Conservation (phyloP, 768 basidiomycete genomes). For the Auricularia sp. region DNA sequence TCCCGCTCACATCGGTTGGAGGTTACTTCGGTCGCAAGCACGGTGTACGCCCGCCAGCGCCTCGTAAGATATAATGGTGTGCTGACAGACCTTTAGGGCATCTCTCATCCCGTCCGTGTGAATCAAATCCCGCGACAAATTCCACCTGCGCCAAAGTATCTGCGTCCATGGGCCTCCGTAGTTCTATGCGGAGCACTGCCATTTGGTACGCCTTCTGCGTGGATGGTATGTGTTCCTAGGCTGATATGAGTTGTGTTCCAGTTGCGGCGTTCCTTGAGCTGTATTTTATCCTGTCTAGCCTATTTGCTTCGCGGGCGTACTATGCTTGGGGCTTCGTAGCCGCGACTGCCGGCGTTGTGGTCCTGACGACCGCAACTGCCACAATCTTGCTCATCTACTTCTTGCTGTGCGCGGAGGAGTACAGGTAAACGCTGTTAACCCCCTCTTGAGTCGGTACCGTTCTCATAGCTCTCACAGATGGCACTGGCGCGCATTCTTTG, state of each 20-base stretch:
- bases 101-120: conserved; percentile 78
- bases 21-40: conserved; percentile 80
- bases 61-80: not conserved
- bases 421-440: conserved; percentile 41
- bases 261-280: conserved; percentile 93
- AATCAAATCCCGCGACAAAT: conserved; percentile 96
- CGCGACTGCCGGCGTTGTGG: conserved; percentile 72
- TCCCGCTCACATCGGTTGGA: conserved; percentile 74
- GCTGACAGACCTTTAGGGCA: conserved; percentile 32
- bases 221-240: not conserved
- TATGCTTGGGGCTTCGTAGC: conserved; percentile 96
- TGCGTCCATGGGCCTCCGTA: conserved; percentile 65
- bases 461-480: conserved; percentile 41
- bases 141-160: conserved; percentile 76
- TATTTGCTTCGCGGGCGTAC: conserved; percentile 87
- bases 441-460: not conserved
- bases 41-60: conserved; percentile 38
- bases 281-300: conserved; percentile 81
- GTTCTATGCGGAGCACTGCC: conserved; percentile 86
- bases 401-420: conserved; percentile 87
- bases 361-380: conserved; percentile 82
- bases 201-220: conserved; percentile 47
- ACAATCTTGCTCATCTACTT: conserved; percentile 87
- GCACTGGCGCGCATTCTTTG: conserved; percentile 94
- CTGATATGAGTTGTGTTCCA: conserved; percentile 18